Evolutionary conservation across 2,329 filamentous ascomycete species (phyloP).

Genomic region (Aotearoamyces nothofagi): DNA sequence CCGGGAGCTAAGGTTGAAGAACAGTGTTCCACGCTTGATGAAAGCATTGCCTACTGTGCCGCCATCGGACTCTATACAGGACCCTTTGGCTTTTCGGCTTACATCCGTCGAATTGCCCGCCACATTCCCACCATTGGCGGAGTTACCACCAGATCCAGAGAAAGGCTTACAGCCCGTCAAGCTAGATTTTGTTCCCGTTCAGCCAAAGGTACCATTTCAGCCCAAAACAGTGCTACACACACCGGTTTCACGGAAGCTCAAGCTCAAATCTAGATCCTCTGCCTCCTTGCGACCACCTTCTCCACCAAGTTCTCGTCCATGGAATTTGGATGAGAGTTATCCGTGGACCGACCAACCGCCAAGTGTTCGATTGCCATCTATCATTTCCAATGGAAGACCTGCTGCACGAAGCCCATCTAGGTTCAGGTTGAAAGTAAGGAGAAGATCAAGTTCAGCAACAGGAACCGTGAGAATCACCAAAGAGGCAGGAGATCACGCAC

Average conservation of each 20-base stretch:
- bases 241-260: slow-evolving; percentile 14
- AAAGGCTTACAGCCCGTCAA: no score
- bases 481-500: slow-evolving; percentile 8
- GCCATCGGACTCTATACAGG: no score
- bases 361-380: slow-evolving; percentile 4
- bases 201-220: slow-evolving; percentile 4
- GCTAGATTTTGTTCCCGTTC: no score
- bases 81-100: no score
- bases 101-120: no score
- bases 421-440: slow-evolving; percentile 12
- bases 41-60: slow-evolving; percentile 18
- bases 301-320: slow-evolving; percentile 7
- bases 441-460: slow-evolving; percentile 14
- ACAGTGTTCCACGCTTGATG: slow-evolving; percentile 20
- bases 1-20: slow-evolving; percentile 18
- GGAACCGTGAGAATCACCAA: slow-evolving; percentile 16
- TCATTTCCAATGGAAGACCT: slow-evolving; percentile 1
- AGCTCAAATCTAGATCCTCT: slow-evolving; percentile 7
- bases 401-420: slow-evolving; percentile 4
- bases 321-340: slow-evolving; percentile 11
- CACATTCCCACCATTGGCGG: no score
- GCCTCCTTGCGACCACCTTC: slow-evolving; percentile 4
- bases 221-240: no score
- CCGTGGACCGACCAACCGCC: slow-evolving; percentile 8
- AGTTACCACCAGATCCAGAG: no score